These are phyloP conservation scores for Onygenales sp. DNA, from an alignment of 2,329 filamentous ascomycete species.

Conservation along the genomic window DNA sequence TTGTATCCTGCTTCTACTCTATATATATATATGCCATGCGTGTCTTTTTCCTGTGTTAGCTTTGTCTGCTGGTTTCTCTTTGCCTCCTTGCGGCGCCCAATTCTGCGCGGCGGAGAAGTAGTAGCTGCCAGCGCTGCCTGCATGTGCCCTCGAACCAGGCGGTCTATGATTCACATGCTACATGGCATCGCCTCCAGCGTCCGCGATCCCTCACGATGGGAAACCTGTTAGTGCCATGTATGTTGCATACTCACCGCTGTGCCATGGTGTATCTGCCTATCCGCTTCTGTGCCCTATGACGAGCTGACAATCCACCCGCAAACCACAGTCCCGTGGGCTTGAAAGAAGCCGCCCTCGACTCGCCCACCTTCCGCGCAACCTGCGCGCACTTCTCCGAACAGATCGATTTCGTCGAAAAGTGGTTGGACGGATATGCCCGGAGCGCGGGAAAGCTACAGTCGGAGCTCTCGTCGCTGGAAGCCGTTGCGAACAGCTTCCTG, in stretches of 20 bases:
- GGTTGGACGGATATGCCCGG: slow-evolving; percentile 68
- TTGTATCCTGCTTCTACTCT: neutral
- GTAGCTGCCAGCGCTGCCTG: too few species aligned
- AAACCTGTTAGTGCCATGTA: slow-evolving; percentile 39
- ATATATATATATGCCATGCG: neutral
- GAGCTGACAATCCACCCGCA: slow-evolving; percentile 9
- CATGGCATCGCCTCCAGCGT: slow-evolving; percentile 32
- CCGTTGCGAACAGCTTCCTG: slow-evolving; percentile 67
- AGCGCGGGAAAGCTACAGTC: slow-evolving; percentile 52
- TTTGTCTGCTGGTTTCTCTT: neutral
- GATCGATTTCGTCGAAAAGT: slow-evolving; percentile 81
- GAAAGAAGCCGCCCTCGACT: slow-evolving; percentile 93
- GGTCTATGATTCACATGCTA: slow-evolving; percentile 11
- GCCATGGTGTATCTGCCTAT: neutral
- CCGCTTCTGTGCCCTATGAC: neutral
- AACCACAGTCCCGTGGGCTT: slow-evolving; percentile 64
- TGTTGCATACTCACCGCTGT: slow-evolving; percentile 10
- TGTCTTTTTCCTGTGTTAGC: neutral
- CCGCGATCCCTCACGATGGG: slow-evolving; percentile 31
- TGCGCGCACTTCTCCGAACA: slow-evolving; percentile 83
- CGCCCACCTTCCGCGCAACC: slow-evolving; percentile 85
- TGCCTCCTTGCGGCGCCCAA: too few species aligned
- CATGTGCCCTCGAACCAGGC: neutral
- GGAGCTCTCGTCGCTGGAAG: slow-evolving; percentile 66
- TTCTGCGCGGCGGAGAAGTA: neutral